These are phyloP conservation scores for Bimuria novae-zelandiae DNA, from an alignment of 2,329 filamentous ascomycete species.

Conservation along the genomic window DNA sequence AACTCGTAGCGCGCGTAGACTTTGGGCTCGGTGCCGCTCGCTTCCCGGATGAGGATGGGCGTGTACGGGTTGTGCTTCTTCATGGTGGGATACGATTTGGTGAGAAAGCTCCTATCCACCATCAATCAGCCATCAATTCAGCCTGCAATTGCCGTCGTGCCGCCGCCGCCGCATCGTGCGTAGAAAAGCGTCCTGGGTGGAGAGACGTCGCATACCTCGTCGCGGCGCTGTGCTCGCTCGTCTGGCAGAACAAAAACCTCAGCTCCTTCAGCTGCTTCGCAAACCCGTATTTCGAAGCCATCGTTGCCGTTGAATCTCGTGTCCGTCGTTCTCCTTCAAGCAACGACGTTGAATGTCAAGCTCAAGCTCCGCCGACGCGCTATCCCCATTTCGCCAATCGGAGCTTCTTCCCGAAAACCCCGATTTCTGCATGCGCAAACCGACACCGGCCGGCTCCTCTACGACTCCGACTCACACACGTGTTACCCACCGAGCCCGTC, in stretches of 20 bases:
- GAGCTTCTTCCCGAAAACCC: conserved; percentile 29
- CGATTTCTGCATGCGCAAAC: conserved; percentile 24
- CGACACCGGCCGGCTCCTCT: conserved; percentile 12
- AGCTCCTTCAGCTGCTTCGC: conserved; percentile 88
- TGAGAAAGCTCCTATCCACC: conserved; percentile 76
- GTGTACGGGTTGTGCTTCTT: conserved; percentile 97
- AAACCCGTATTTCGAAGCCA: conserved; percentile 95
- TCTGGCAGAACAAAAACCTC: conserved; percentile 97
- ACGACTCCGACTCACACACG: conserved; percentile 6
- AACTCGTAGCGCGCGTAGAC: conserved; percentile 88
- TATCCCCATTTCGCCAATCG: conserved; percentile 23
- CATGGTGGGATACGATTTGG: conserved; percentile 93
- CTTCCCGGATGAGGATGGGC: conserved; percentile 94
- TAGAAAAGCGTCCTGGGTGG: not conserved
- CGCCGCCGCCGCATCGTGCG: not conserved
- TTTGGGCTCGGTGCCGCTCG: conserved; percentile 78
- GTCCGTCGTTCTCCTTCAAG: conserved; percentile 18
- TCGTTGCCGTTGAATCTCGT: conserved; percentile 51
- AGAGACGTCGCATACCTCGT: conserved; percentile 66
- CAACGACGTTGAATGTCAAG: conserved; percentile 4
- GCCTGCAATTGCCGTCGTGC: conserved; percentile 2
- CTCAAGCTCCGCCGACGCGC: conserved; percentile 22
- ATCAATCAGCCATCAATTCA: not conserved
- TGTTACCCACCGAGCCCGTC: conserved; percentile 12
- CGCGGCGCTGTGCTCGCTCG: conserved; percentile 84